phyloP scores from a whole-genome alignment of 495 filamentous ascomycete genomes.

The Penicillium atrosanguineum region DNA sequence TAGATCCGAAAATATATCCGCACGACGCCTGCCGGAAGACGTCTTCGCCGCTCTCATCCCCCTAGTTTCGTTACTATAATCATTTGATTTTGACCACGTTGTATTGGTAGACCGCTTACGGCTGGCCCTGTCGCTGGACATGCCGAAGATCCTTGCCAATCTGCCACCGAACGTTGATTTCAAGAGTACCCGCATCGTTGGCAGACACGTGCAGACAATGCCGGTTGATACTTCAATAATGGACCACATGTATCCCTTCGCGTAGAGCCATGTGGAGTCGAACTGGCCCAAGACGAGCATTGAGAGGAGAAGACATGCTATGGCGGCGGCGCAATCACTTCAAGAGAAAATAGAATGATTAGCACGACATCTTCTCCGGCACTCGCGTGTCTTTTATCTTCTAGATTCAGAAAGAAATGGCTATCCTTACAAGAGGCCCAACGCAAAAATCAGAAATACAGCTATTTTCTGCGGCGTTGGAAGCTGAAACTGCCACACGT shows the following conservation, averaged over 20 bases:
- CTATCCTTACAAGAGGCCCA: conserved; percentile 33
- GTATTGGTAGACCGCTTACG: background rate
- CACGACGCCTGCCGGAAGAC: background rate
- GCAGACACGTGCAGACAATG: conserved; percentile 33
- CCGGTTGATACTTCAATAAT: conserved; percentile 31
- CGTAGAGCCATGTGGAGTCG: conserved; percentile 24
- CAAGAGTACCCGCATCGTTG: conserved; percentile 26
- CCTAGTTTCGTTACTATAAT: background rate
- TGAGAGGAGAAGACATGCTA: conserved; percentile 4
- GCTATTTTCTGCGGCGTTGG: conserved; percentile 31
- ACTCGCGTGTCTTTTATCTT: background rate
- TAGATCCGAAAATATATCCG: background rate
- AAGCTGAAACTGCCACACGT: conserved; percentile 34
- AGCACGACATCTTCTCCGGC: background rate
- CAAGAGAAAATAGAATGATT: background rate
- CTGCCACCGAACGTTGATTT: background rate
- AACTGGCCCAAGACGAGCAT: conserved; percentile 20
- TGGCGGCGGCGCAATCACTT: conserved; percentile 7
- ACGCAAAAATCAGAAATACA: conserved; percentile 33
- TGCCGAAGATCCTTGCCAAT: conserved; percentile 1
- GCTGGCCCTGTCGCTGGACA: background rate
- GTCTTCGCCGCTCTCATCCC: background rate
- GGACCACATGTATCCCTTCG: conserved; percentile 26
- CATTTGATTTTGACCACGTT: background rate
- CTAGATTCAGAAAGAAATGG: conserved; percentile 4